A percentile compares a stretch with the other conserved stretches of the same genome.
phyloP scores from a whole-genome alignment of 768 basidiomycete species.

The Rhizopogon vulgaris region DNA sequence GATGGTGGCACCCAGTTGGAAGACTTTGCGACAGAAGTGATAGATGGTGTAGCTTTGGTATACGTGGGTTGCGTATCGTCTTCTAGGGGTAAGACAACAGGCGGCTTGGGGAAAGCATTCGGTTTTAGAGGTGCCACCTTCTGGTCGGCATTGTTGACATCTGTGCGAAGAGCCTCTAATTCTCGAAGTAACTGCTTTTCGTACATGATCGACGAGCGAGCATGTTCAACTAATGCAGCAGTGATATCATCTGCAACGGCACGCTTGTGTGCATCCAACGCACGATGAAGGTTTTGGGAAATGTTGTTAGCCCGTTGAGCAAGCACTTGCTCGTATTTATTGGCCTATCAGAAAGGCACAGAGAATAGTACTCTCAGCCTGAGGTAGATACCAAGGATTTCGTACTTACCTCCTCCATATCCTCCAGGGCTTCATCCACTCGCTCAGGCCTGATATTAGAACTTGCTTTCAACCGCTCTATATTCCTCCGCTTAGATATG shows the following conservation, averaged over 20 bases:
- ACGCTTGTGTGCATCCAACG: constrained; percentile 78
- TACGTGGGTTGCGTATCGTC: constrained; percentile 39
- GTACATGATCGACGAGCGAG: constrained; percentile 86
- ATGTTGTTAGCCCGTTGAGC: constrained; percentile 87
- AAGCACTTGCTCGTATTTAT: constrained; percentile 81
- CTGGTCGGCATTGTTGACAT: constrained; percentile 64
- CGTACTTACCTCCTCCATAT: constrained; percentile 76
- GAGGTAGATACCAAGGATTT: not conserved
- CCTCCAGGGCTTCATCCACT: constrained; percentile 88
- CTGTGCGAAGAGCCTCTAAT: constrained; percentile 75
- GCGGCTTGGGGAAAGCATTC: constrained; percentile 55
- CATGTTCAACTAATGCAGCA: constrained; percentile 86
- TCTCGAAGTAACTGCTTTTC: constrained; percentile 86
- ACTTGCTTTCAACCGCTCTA: constrained; percentile 83
- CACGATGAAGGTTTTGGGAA: constrained; percentile 86
- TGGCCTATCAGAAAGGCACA: constrained; percentile 51
- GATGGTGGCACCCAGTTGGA: constrained; percentile 15
- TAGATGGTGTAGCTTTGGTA: constrained; percentile 13
- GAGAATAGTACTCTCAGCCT: constrained; percentile 3
- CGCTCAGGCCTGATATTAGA: constrained; percentile 79
- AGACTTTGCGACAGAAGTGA: constrained; percentile 16
- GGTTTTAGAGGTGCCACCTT: constrained; percentile 43
- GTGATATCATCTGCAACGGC: constrained; percentile 90
- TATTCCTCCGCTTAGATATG: constrained; percentile 87
- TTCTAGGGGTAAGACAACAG: constrained; percentile 56